These are phyloP conservation scores for Populus davidiana DNA, from an alignment of 345 rosid species.

Conservation along the genomic window DNA sequence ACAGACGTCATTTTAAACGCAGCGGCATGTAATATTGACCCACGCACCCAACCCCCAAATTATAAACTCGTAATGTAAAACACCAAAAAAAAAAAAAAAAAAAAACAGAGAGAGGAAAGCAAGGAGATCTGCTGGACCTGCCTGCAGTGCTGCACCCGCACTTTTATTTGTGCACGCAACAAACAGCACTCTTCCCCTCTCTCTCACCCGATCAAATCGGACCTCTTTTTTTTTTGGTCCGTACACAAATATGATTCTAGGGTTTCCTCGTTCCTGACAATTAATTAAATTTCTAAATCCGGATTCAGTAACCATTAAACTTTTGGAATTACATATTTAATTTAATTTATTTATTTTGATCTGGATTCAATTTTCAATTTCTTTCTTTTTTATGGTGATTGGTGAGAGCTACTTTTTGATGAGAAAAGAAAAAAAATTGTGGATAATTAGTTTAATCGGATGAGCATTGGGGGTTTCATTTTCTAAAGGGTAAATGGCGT, in stretches of 20 bases:
- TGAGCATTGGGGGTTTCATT: neutral
- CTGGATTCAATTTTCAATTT: neutral
- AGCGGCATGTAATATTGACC: neutral
- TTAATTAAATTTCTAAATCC: neutral
- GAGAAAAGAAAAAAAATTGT: neutral
- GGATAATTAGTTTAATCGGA: neutral
- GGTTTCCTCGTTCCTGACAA: neutral
- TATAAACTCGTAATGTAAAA: neutral
- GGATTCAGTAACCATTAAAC: neutral
- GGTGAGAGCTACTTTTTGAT: neutral
- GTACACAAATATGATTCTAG: neutral
- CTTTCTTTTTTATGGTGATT: neutral
- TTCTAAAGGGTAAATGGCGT: slow-evolving; percentile 58
- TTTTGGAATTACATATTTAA: neutral
- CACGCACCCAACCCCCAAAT: neutral
- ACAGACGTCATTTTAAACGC: neutral
- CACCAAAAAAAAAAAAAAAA: neutral
- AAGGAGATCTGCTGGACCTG: slow-evolving; percentile 13
- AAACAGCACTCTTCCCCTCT: neutral
- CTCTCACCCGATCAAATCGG: neutral
- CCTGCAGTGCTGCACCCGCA: neutral
- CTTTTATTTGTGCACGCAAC: neutral
- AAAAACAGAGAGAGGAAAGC: neutral
- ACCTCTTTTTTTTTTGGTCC: neutral
- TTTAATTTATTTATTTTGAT: neutral